These are phyloP conservation scores for Fusarium dlaminii DNA, from an alignment of 2,329 filamentous ascomycete species.

Conservation along the genomic window DNA sequence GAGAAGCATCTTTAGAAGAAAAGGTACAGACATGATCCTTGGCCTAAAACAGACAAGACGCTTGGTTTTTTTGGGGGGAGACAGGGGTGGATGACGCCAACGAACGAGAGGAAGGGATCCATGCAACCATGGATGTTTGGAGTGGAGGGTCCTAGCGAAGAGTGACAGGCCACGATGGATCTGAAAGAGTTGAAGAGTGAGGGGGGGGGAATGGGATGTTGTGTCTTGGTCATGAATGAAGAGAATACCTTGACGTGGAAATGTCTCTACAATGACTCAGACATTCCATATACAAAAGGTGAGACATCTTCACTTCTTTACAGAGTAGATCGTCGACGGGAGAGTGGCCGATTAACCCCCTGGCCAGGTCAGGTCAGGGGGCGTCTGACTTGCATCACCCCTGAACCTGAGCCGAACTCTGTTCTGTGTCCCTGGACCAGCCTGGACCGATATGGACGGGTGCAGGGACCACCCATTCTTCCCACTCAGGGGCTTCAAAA, in stretches of 20 bases:
- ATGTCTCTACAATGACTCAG: background rate
- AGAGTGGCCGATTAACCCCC: constrained; percentile 28
- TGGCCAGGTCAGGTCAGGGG: constrained; percentile 16
- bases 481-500: constrained; percentile 20
- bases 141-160: background rate
- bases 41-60: constrained; percentile 12
- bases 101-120: constrained; percentile 5
- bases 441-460: constrained; percentile 1
- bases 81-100: constrained; percentile 18
- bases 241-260: background rate
- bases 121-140: background rate
- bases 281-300: background rate
- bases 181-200: background rate
- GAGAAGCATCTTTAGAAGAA: constrained; percentile 14
- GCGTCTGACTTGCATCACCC: constrained; percentile 38
- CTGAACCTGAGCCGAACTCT: constrained; percentile 17
- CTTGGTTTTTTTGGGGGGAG: background rate
- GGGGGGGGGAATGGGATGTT: background rate
- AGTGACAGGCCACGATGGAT: background rate
- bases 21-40: background rate
- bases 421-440: background rate
- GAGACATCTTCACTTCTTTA: background rate
- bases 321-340: background rate
- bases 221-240: constrained; percentile 1
- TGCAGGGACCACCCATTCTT: constrained; percentile 35